These are phyloP conservation scores for Talaromyces adpressus DNA, from an alignment of 495 filamentous ascomycete species.

Conservation along the genomic window DNA sequence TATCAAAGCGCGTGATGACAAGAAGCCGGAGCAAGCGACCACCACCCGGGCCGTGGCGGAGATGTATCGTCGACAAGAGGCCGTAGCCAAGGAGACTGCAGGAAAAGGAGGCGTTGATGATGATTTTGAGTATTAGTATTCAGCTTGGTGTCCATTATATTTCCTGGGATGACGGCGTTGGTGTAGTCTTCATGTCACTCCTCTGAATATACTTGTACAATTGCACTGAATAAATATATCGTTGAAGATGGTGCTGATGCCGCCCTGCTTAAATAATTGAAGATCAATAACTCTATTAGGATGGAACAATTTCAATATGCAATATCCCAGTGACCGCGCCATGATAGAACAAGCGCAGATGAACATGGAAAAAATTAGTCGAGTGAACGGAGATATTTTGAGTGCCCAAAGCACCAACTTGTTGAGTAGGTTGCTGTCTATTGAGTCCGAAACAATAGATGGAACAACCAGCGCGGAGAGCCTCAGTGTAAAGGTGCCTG, in stretches of 20 bases:
- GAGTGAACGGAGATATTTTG: constrained; percentile 15
- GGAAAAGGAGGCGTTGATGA: constrained; percentile 84
- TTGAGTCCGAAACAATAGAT: constrained; percentile 16
- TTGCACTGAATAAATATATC: not conserved
- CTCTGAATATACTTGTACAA: not conserved
- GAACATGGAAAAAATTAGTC: constrained; percentile 24
- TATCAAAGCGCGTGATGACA: constrained; percentile 84
- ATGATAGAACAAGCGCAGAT: constrained; percentile 34
- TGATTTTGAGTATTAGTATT: constrained; percentile 86
- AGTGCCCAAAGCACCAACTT: constrained; percentile 29
- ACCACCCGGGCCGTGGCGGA: constrained; percentile 77
- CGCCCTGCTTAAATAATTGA: too few relatives aligned
- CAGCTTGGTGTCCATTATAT: not conserved
- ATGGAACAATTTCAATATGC: too few relatives aligned
- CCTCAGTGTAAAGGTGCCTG: constrained; percentile 9
- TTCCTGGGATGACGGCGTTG: not conserved
- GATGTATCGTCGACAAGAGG: constrained; percentile 95
- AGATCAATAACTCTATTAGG: too few relatives aligned
- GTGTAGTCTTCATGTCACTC: not conserved
- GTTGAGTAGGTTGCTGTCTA: constrained; percentile 20
- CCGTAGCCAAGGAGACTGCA: constrained; percentile 55
- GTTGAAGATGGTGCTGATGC: not conserved
- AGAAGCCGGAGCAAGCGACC: constrained; percentile 89
- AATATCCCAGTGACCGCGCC: constrained; percentile 31
- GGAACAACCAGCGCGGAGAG: constrained; percentile 9